Base-by-base conservation (phyloP, 495 filamentous ascomycete species). In the Talaromyces adpressus region DNA sequence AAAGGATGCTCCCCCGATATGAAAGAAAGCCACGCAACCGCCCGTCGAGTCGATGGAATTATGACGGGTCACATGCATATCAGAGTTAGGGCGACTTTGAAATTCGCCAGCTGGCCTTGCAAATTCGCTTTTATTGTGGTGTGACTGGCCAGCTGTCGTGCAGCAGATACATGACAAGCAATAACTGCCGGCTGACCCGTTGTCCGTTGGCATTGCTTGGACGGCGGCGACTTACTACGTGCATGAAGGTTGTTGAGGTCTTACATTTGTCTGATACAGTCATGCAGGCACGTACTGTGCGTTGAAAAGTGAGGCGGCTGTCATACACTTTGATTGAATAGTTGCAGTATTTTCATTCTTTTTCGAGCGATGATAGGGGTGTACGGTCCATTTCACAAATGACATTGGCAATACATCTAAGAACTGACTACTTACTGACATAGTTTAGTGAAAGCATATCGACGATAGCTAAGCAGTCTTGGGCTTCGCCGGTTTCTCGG, bases 301-400 rank as follows among this genome's bases (percentile, higher is more conserved):
- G n/a, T 58, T 58, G 16, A 32, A 58, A 36, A 58, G 56, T 58
- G 56, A 58, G 56, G 56, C 56, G 56, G 18, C 8, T 25, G n/a
- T 54, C 45, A 49, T 49, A 49, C 45, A 49, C 18, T 20, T 18
- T 49, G 45, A 20, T 49, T 49, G 45, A 49, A 49, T 20, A 18
- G 45, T 8, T 49, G 36, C n/a, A n/a, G n/a, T 49, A 49, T 49
- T 49, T 20, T 18, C 45, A 49, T 49, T 49, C 16, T 49, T 18
- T 49, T 20, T 20, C 45, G 18, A 49, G 9, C n/a, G 45, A 49
- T 49, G 45, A 8, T 49, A 49, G 3, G n/a, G 45, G 18, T 49
- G n/a, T 49, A 49, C n/a, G 6, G 45, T 20, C 8, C 45, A 49
- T 20, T 49, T 18, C 18, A 3, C n/a, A 8, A 45, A 49, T 49